phyloP scores from a whole-genome alignment of 345 rosid species.

The Isatis tinctoria region DNA sequence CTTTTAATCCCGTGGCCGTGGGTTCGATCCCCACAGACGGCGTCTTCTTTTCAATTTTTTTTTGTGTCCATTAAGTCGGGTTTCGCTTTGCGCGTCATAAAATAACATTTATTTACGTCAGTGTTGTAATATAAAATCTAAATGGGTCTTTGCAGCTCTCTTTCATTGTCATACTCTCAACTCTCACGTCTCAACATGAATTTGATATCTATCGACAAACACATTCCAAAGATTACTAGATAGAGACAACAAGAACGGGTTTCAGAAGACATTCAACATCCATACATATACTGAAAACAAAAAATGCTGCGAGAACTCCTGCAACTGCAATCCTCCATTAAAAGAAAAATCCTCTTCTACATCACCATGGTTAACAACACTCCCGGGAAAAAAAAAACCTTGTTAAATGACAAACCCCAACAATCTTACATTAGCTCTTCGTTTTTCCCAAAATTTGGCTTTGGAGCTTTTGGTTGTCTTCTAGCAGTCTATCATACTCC shows the following conservation, averaged over 20 bases:
- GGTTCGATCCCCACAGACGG: slow-evolving; percentile 12
- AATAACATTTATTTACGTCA: background rate
- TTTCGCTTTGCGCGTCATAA: no score
- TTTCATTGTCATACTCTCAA: no score
- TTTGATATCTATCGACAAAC: background rate
- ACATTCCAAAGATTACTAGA: background rate
- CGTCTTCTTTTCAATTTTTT: background rate
- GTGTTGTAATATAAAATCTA: background rate
- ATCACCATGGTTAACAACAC: background rate
- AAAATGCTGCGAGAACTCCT: background rate
- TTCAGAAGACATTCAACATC: background rate
- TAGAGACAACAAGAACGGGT: background rate
- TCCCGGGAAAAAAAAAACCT: background rate
- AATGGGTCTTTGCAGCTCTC: background rate
- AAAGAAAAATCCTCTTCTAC: background rate
- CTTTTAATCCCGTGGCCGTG: slow-evolving; percentile 15
- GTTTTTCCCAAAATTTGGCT: slow-evolving; percentile 35
- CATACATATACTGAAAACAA: slow-evolving; percentile 9
- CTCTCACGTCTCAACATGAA: background rate
- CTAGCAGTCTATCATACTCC: slow-evolving; percentile 82
- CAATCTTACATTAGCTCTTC: background rate
- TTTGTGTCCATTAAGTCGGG: no score
- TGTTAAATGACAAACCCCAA: background rate
- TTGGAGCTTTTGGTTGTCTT: slow-evolving; percentile 92
- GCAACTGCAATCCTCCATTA: background rate